Percentiles rank a stretch among this genome's conserved stretches.
These are phyloP conservation scores for Aspergillus udagawae DNA, from an alignment of 2,329 filamentous ascomycete species.

Conservation along the genomic window DNA sequence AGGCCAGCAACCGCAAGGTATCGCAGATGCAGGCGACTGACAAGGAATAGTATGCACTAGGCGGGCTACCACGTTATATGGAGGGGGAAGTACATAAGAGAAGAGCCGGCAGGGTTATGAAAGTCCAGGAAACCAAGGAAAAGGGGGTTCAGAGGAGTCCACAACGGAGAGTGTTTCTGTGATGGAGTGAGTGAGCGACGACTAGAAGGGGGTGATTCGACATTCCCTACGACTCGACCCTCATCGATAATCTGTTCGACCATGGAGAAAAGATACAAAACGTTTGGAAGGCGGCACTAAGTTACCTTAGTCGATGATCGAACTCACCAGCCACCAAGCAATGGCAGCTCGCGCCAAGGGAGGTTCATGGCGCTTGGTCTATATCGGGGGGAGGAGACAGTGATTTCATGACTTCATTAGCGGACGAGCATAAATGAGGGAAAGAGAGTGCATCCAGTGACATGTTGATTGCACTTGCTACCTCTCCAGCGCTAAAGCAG, in stretches of 20 bases:
- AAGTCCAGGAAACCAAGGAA: constrained; percentile 3
- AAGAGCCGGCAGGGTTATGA: constrained; percentile 7
- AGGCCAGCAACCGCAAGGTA: constrained; percentile 1
- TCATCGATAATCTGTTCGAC: neutral
- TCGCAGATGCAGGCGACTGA: constrained; percentile 14
- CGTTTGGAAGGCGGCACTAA: constrained; percentile 20
- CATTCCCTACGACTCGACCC: constrained; percentile 7
- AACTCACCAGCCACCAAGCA: constrained; percentile 28
- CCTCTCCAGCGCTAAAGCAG: constrained; percentile 13
- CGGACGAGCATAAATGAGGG: constrained; percentile 26
- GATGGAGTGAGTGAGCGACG: neutral
- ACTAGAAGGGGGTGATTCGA: neutral
- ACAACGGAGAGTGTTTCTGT: neutral
- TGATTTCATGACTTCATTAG: constrained; percentile 26
- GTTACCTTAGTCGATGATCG: constrained; percentile 22
- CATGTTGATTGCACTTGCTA: constrained; percentile 15
- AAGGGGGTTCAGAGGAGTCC: neutral
- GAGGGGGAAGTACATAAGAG: constrained; percentile 6
- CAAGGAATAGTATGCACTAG: constrained; percentile 9
- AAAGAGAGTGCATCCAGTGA: constrained; percentile 6
- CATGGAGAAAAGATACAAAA: constrained; percentile 11
- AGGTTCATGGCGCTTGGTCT: constrained; percentile 24
- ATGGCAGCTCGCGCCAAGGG: constrained; percentile 27
- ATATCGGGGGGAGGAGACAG: constrained; percentile 4
- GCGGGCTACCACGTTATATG: constrained; percentile 12